Percentiles rank a stretch among this genome's conserved stretches.
Evolutionary conservation across 352 stramenopile species (phyloP).

Genomic region (Pythium brassicae): DNA sequence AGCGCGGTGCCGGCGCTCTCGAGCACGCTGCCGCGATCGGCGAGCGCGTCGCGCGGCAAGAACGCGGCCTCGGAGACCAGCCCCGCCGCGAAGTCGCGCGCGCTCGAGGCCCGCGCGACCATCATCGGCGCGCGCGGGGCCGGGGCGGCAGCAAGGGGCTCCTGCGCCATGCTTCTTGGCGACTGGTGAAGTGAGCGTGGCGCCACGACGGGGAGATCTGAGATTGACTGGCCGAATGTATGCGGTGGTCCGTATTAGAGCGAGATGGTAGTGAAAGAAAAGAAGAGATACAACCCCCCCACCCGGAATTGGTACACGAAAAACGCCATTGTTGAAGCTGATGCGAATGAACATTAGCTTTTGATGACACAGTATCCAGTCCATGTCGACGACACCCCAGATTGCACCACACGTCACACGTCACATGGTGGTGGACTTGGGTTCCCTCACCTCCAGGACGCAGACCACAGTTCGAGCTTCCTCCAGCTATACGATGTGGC

Average conservation of each 20-base stretch:
- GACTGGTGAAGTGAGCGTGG: not conserved
- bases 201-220: not conserved
- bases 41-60: slow-evolving; percentile 9
- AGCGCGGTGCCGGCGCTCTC: not conserved
- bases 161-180: not conserved
- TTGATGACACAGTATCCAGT: too few species aligned
- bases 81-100: slow-evolving; percentile 13
- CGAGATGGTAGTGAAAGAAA: not conserved
- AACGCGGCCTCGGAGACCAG: slow-evolving; percentile 10
- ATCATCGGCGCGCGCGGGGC: slow-evolving; percentile 5
- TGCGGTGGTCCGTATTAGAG: not conserved
- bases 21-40: slow-evolving; percentile 7
- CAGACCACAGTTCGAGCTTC: too few species aligned
- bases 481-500: too few species aligned
- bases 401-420: too few species aligned
- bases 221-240: not conserved
- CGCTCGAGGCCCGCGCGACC: slow-evolving; percentile 11
- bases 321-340: too few species aligned
- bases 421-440: too few species aligned
- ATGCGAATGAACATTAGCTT: too few species aligned
- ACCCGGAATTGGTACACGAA: too few species aligned
- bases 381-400: too few species aligned
- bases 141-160: not conserved
- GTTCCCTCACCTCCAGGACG: too few species aligned
- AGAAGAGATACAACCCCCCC: not conserved